Percentiles rank a stretch among this genome's conserved stretches.
Conservation (phyloP, 345 rosid genomes). For the Salix arbutifolia region DNA sequence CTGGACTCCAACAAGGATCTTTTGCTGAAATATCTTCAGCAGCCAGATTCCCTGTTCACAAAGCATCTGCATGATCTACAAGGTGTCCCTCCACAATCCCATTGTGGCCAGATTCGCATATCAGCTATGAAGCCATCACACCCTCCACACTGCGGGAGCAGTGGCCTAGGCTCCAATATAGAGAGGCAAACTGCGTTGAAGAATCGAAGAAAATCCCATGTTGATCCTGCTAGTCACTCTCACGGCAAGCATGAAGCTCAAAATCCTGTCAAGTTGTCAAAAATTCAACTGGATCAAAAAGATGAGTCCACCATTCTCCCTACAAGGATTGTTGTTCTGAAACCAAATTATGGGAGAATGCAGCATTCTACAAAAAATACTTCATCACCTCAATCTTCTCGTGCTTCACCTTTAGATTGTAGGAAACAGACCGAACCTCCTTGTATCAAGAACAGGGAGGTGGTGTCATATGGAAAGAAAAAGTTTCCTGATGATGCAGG, state of each 20-base stretch:
- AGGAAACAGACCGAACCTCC: slow-evolving; percentile 32
- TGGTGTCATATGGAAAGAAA: slow-evolving; percentile 36
- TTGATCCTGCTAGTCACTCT: slow-evolving; percentile 28
- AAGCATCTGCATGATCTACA: slow-evolving; percentile 76
- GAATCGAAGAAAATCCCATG: slow-evolving; percentile 26
- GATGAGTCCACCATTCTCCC: slow-evolving; percentile 36
- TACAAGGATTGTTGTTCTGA: slow-evolving; percentile 85
- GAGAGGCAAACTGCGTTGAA: slow-evolving; percentile 37
- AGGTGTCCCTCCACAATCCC: slow-evolving; percentile 37
- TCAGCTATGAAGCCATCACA: slow-evolving; percentile 39
- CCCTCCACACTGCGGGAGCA: slow-evolving; percentile 25
- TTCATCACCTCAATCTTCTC: slow-evolving; percentile 51
- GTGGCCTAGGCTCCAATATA: slow-evolving; percentile 28
- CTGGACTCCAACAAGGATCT: slow-evolving; percentile 78
- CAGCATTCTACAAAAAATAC: slow-evolving; percentile 37
- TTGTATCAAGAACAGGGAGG: slow-evolving; percentile 33
- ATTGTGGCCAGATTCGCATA: slow-evolving; percentile 35
- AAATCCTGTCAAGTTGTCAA: slow-evolving; percentile 30
- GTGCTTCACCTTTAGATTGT: slow-evolving; percentile 43
- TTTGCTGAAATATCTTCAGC: slow-evolving; percentile 73
- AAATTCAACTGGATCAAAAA: slow-evolving; percentile 39
- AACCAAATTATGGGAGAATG: slow-evolving; percentile 69
- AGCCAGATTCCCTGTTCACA: slow-evolving; percentile 76
- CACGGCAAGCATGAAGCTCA: slow-evolving; percentile 30
- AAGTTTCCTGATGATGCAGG: slow-evolving; percentile 40